Percentiles rank a stretch among this genome's conserved stretches.
Evolutionary conservation across 2,329 filamentous ascomycete species (phyloP).

Genomic region (Penicillium janthinellum): DNA sequence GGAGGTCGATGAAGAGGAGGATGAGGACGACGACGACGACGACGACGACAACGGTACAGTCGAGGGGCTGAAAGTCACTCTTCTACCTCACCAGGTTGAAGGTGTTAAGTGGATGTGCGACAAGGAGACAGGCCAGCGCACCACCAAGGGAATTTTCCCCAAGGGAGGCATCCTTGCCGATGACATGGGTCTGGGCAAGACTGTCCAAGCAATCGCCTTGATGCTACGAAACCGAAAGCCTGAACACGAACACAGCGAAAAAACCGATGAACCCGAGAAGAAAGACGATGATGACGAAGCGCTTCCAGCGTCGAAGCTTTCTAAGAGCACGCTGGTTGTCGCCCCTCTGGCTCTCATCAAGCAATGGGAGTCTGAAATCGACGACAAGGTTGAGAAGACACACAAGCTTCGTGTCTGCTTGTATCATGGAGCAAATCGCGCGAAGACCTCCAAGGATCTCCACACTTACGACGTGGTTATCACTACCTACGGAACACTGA

Average conservation of each 20-base stretch:
- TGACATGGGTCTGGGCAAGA: constrained; percentile 95
- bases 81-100: constrained; percentile 91
- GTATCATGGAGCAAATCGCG: constrained; percentile 85
- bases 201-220: constrained; percentile 86
- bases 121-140: constrained; percentile 83
- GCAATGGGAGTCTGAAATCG: constrained; percentile 95
- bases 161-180: constrained; percentile 95
- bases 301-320: constrained; percentile 66
- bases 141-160: constrained; percentile 74
- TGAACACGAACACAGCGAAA: constrained; percentile 42
- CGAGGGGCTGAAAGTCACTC: constrained; percentile 80
- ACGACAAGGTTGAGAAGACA: constrained; percentile 70
- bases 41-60: constrained; percentile 65
- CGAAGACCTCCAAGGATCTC: constrained; percentile 75
- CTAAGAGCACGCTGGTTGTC: constrained; percentile 84
- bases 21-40: constrained; percentile 50
- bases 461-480: constrained; percentile 91
- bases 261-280: constrained; percentile 44
- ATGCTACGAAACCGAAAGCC: constrained; percentile 81
- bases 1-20: constrained; percentile 35
- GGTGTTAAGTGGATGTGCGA: constrained; percentile 95
- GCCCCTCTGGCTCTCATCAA: constrained; percentile 92
- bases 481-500: constrained; percentile 93
- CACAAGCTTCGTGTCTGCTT: constrained; percentile 79
- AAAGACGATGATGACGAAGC: constrained; percentile 49